Percentiles rank a stretch among this genome's conserved stretches.
Conservation (phyloP, 768 basidiomycete species). For the Leccinellum albellum region DNA sequence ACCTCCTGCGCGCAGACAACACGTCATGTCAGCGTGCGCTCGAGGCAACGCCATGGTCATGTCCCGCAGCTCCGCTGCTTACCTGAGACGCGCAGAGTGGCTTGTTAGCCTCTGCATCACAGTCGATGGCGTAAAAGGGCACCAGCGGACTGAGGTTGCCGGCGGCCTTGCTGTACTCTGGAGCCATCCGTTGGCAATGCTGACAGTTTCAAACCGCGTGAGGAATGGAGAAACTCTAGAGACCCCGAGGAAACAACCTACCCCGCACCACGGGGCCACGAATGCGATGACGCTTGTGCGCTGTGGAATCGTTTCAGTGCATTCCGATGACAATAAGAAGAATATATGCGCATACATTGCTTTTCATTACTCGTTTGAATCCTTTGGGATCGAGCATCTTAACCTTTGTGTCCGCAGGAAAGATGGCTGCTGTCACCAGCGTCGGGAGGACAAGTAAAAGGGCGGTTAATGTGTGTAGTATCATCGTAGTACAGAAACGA, state of each 20-base stretch:
- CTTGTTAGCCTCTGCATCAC: constrained; percentile 80
- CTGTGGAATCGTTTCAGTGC: constrained; percentile 34
- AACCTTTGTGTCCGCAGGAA: constrained; percentile 53
- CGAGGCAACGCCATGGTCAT: neutral
- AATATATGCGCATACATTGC: constrained; percentile 52
- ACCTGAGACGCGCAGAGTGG: constrained; percentile 78
- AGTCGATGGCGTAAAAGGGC: constrained; percentile 91
- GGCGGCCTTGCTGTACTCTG: constrained; percentile 83
- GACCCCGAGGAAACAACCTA: constrained; percentile 37
- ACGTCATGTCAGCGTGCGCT: neutral
- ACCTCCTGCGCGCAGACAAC: constrained; percentile 46
- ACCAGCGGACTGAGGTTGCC: constrained; percentile 74
- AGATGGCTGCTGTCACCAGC: constrained; percentile 43
- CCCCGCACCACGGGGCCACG: constrained; percentile 93
- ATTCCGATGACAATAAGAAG: neutral
- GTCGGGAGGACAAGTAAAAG: constrained; percentile 29
- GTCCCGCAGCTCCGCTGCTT: neutral
- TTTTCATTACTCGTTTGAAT: constrained; percentile 70
- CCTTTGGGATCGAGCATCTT: constrained; percentile 69
- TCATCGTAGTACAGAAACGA: constrained; percentile 18
- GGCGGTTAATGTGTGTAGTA: constrained; percentile 16
- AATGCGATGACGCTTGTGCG: constrained; percentile 81
- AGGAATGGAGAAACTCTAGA: neutral
- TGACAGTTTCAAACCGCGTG: neutral
- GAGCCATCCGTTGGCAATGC: constrained; percentile 84